Evolutionary conservation across 2,329 filamentous ascomycete species (phyloP).

Genomic region (Metarhizium humberi): DNA sequence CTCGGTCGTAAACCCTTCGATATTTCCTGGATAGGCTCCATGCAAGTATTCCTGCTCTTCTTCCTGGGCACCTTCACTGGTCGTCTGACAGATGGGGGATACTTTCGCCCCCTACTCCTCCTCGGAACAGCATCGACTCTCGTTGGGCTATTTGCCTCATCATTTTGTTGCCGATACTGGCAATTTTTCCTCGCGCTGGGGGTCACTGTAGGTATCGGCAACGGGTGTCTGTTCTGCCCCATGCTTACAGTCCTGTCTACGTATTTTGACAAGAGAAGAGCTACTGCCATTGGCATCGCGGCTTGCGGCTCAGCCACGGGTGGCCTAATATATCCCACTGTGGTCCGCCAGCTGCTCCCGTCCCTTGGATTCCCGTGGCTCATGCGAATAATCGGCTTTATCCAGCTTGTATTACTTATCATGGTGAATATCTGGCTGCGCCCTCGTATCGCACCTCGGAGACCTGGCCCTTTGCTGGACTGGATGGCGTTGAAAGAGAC

Average conservation of each 20-base stretch:
- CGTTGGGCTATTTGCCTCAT: constrained; percentile 35
- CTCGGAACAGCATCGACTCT: constrained; percentile 30
- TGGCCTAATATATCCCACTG: constrained; percentile 52
- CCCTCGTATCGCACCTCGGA: constrained; percentile 32
- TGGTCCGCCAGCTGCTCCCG: constrained; percentile 45
- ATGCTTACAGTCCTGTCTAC: constrained; percentile 44
- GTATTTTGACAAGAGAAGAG: constrained; percentile 49
- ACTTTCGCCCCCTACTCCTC: constrained; percentile 15
- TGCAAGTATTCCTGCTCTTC: constrained; percentile 34
- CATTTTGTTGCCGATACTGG: constrained; percentile 32
- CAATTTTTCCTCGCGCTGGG: constrained; percentile 43
- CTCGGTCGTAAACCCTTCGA: constrained; percentile 22
- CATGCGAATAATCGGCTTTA: constrained; percentile 48
- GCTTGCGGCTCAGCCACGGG: constrained; percentile 52
- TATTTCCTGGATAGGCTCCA: constrained; percentile 41
- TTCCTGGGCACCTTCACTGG: constrained; percentile 31
- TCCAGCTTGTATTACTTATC: constrained; percentile 38
- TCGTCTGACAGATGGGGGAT: constrained; percentile 30
- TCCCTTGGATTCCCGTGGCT: constrained; percentile 58
- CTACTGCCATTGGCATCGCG: constrained; percentile 49
- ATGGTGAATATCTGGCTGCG: constrained; percentile 34
- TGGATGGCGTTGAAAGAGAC: constrained; percentile 38
- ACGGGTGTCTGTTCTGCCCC: constrained; percentile 44
- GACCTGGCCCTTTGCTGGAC: constrained; percentile 39
- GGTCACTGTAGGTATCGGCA: constrained; percentile 45